Conservation (phyloP, 2,329 filamentous ascomycete genomes). For the Rosellinia necatrix region DNA sequence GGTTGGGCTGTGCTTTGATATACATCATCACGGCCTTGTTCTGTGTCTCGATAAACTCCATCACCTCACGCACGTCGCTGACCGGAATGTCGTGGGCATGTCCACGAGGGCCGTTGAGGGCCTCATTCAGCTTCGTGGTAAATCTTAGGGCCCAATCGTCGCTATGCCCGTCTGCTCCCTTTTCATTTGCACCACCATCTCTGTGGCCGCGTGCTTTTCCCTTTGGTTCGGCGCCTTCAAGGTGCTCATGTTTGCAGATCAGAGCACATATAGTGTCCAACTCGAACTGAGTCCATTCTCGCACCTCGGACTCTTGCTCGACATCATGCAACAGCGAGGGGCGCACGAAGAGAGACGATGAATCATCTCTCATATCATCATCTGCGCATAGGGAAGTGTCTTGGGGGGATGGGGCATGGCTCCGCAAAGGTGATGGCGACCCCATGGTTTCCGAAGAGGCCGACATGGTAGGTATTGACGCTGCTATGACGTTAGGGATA, state of each 20-base stretch:
- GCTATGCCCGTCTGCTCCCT: not conserved
- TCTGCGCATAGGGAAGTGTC: too few relatives aligned
- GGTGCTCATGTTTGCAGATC: conserved; percentile 33
- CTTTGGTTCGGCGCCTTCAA: not conserved
- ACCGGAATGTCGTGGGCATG: conserved; percentile 9
- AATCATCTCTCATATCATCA: too few relatives aligned
- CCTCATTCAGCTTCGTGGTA: conserved; percentile 38
- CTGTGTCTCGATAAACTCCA: conserved; percentile 35
- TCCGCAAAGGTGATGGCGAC: not conserved
- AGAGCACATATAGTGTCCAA: conserved; percentile 39
- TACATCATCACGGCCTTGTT: conserved; percentile 34
- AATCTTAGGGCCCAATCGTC: conserved; percentile 25
- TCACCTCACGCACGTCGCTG: conserved; percentile 27
- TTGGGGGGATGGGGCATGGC: not conserved
- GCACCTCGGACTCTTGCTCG: not conserved
- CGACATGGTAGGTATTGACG: not conserved
- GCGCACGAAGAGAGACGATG: too few relatives aligned
- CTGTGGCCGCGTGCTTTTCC: not conserved
- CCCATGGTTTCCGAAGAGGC: conserved; percentile 1
- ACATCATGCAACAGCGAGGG: not conserved
- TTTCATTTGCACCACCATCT: not conserved
- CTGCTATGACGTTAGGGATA: too few relatives aligned
- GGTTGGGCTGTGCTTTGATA: conserved; percentile 31
- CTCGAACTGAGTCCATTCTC: conserved; percentile 34
- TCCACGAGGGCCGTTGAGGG: conserved; percentile 29